A percentile compares a stretch with the other conserved stretches of the same genome.
Evolutionary conservation across 768 basidiomycete genomes (phyloP).

Genomic region (Macrolepiota fuliginosa): DNA sequence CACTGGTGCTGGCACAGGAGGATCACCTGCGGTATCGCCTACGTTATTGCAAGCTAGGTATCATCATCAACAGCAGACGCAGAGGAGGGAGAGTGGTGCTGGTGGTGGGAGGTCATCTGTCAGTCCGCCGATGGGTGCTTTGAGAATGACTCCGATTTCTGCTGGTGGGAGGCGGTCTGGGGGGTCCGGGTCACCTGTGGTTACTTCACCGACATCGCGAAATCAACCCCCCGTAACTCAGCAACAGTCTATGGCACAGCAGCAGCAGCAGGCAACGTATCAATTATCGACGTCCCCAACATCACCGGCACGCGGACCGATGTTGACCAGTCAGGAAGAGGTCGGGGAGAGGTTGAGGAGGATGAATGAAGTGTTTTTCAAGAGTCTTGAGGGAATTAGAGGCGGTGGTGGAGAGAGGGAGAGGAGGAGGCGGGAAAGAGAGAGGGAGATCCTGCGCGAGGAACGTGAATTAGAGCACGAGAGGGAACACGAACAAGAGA

Average conservation of each 20-base stretch:
- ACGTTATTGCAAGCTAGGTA: slow-evolving; percentile 1
- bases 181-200: not conserved
- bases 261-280: not conserved
- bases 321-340: slow-evolving; percentile 65
- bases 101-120: not conserved
- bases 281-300: slow-evolving; percentile 21
- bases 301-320: slow-evolving; percentile 37
- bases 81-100: not conserved
- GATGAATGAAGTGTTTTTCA: slow-evolving; percentile 70
- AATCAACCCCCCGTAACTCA: not conserved
- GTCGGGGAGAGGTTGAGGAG: slow-evolving; percentile 60
- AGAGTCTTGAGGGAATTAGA: slow-evolving; percentile 60
- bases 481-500: slow-evolving; percentile 15
- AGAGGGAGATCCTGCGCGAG: slow-evolving; percentile 1
- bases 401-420: slow-evolving; percentile 13
- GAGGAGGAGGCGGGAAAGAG: slow-evolving; percentile 16
- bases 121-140: not conserved
- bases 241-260: not conserved
- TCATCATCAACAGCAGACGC: not conserved
- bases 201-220: not conserved
- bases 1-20: not conserved
- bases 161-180: not conserved
- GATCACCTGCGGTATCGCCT: slow-evolving; percentile 2
- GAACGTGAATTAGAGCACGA: not conserved
- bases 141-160: not conserved